Conservation (phyloP, 768 basidiomycete genomes). For the Tricholoma bakamatsutake region DNA sequence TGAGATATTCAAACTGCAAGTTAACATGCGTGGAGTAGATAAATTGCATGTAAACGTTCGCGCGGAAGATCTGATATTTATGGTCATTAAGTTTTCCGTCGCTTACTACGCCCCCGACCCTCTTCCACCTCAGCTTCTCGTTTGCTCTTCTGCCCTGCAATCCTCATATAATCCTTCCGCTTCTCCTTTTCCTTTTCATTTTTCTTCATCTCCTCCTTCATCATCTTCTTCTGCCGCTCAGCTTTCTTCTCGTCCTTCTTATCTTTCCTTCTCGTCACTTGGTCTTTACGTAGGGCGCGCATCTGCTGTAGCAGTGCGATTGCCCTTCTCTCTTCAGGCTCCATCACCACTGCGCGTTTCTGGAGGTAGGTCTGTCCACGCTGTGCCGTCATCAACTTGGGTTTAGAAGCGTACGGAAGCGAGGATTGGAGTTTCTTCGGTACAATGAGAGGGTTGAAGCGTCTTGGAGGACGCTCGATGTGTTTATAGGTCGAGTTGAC, state of each 20-base stretch:
- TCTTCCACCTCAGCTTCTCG: slow-evolving; percentile 57
- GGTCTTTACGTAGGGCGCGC: slow-evolving; percentile 85
- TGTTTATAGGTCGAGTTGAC: slow-evolving; percentile 87
- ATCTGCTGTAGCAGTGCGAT: slow-evolving; percentile 91
- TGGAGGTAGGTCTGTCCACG: slow-evolving; percentile 79
- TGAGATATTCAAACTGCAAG: not conserved
- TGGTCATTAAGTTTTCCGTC: slow-evolving; percentile 34
- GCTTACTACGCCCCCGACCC: slow-evolving; percentile 46
- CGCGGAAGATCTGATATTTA: too few relatives aligned
- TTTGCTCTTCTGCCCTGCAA: slow-evolving; percentile 66
- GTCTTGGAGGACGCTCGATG: slow-evolving; percentile 71
- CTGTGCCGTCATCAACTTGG: slow-evolving; percentile 76
- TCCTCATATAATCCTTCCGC: slow-evolving; percentile 70
- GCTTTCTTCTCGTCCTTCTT: slow-evolving; percentile 81
- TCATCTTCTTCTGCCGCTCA: slow-evolving; percentile 64
- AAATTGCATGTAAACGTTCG: too few relatives aligned
- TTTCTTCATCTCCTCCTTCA: slow-evolving; percentile 58
- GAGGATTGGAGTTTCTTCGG: slow-evolving; percentile 87
- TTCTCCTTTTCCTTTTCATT: slow-evolving; percentile 70
- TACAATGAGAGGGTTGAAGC: slow-evolving; percentile 88
- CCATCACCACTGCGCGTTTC: slow-evolving; percentile 91
- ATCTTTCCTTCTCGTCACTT: slow-evolving; percentile 68
- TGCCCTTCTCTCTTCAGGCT: slow-evolving; percentile 92
- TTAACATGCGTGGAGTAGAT: too few relatives aligned
- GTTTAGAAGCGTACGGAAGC: slow-evolving; percentile 91